Evolutionary conservation across 371 early-diverging fungal genomes (phyloP), one percentile per base, ranked within the genome.

Genomic region (Mucor mucedo): DNA sequence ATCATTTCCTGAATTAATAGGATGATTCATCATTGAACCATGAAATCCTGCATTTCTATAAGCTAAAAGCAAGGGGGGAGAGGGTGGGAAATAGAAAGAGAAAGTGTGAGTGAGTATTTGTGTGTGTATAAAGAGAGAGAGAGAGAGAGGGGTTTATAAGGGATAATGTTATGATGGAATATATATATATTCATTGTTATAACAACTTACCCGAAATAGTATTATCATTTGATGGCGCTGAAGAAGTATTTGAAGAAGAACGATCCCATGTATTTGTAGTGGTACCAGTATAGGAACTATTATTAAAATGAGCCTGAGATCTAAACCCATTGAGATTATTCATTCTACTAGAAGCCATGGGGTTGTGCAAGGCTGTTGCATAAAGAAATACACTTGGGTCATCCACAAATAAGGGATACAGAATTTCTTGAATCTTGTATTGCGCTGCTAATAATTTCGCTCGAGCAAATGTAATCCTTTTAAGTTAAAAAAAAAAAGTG

Each of bases 361-460:
- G 60, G 44, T 59, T 57, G 52, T 69, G 65, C 40, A 60, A 58
- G 16, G 65, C 62, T 30, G 62, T 68, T 28, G 78, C 60, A 59
- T 70, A 78, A 10, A 77, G 41, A 63, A 75, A 77, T 11, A 61
- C 53, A 42, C 61, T 70, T 28, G 91, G 91, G 58, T 92, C 89
- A 40, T 89, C 86, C 54, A 85, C 89, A 66, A 93, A 89, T 29
- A 93, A 80, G 21, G 93, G 93, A 65, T 89, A 88, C 5, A 93
- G 78, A 27, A 77, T 73, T 8, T 90, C 91, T 44, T 78, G 68
- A 28, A 93, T 90, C 55, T 89, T 86, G 69, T 87, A 87, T 50
- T 88, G 87, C 53, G 85, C 79, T 16, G 92, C 88, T 55, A 90
- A 72, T 60, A 83, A 75, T 30, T 81, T 82, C 2, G 92, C 92